Evolutionary conservation across 139 green algal genomes (phyloP), one percentile per base, ranked within the genome.

Genomic region (Gonium pectorale): DNA sequence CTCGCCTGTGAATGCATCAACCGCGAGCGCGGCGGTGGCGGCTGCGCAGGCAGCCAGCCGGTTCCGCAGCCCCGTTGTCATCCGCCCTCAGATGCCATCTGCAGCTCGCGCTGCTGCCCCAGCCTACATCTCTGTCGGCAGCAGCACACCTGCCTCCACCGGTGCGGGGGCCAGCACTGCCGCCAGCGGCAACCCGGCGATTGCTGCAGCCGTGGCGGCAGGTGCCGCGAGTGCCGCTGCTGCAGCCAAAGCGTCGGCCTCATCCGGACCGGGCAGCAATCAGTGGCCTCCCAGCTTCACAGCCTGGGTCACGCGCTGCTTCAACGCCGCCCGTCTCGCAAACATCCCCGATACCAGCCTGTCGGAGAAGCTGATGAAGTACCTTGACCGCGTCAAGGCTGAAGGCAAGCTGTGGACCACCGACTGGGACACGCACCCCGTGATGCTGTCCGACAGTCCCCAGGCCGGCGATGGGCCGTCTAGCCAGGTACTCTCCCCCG

Each of bases 271-370:
- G 17, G 74, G 59, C 19, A 33, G 27, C 13, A 44, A 9, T 7
- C 41, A 85, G 37, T 85, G 33, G 35, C 79, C 79, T 0, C 64
- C 79, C 5, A 56, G 46, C 64, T 85, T 85, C 49, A 44, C 64
- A 0, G 69, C 71, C 0, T 91, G 88, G 88, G 88, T 91, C 29
- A 86, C 87, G 64, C 88, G 88, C 66, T 91, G 88, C 80, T 91
- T 91, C 60, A 68, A 72, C n/a, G 31, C 86, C 43, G 79, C 83
- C 11, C 66, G 66, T 22, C 13, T 83, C 62, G 44, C 35, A 1
- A 40, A 72, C 80, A 59, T 83, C 56, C 54, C 64, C 49, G 74
- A 83, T 35, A 54, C 67, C 86, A 51, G 81, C 52, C 41, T 44
- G 19, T 43, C 73, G 43, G 44, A 49, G 31, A 83, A 83, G 77